Evolutionary conservation across 108 stramenopile species (phyloP).

Genomic region (Bacterosira constricta): DNA sequence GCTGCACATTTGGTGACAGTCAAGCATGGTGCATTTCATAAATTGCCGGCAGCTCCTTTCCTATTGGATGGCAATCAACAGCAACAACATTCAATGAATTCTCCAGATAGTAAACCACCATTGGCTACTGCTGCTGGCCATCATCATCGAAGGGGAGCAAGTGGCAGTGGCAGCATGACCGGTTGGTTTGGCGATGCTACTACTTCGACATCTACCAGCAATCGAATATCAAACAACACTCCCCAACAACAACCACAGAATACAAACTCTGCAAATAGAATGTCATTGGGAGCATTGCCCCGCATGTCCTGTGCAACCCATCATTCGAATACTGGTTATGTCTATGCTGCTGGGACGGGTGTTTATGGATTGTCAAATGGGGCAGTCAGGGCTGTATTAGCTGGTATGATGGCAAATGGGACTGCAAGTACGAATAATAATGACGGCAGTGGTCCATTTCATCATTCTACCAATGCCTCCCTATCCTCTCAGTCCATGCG

Average conservation of each 20-base stretch:
- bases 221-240: neutral
- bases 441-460: neutral
- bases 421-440: neutral
- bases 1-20: slow-evolving; percentile 66
- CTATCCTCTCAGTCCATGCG: neutral
- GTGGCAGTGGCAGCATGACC: neutral
- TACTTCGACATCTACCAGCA: neutral
- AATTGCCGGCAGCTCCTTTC: slow-evolving; percentile 27
- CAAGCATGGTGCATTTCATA: slow-evolving; percentile 64
- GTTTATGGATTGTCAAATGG: slow-evolving; percentile 36
- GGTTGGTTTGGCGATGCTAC: slow-evolving; percentile 12
- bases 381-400: slow-evolving; percentile 39
- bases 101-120: no score
- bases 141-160: slow-evolving; percentile 10
- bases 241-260: no score
- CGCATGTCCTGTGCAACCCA: slow-evolving; percentile 70
- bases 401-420: slow-evolving; percentile 3
- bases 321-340: slow-evolving; percentile 65
- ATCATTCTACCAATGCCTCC: neutral
- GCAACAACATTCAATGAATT: neutral
- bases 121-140: neutral
- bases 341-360: slow-evolving; percentile 72
- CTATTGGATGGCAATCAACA: neutral
- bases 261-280: neutral
- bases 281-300: slow-evolving; percentile 41